Conservation (phyloP, 208 protist species). For the Acanthamoeba lugdunensis region DNA sequence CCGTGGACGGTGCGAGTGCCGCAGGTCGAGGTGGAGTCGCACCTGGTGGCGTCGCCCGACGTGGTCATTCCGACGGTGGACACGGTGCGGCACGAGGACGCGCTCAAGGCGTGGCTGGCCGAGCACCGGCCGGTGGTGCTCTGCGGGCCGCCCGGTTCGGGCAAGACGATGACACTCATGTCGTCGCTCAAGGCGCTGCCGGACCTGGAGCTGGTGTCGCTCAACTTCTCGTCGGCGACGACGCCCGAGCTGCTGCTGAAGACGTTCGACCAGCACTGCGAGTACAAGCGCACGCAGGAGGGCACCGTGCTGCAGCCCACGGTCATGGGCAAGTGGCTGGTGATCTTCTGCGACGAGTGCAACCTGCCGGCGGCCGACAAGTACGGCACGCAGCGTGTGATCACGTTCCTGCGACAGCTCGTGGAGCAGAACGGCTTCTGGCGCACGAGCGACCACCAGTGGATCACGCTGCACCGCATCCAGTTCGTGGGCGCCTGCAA, state of each 20-base stretch:
- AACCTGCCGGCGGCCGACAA: constrained; percentile 96
- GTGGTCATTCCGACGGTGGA: constrained; percentile 98
- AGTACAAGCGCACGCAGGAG: constrained; percentile 90
- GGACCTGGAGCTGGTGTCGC: constrained; percentile 94
- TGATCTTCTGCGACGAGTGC: constrained; percentile 99
- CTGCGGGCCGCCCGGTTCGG: constrained; percentile 88
- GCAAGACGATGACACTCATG: constrained; percentile 98
- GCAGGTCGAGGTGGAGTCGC: constrained; percentile 90
- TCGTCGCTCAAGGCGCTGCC: constrained; percentile 91
- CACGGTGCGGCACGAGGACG: constrained; percentile 95
- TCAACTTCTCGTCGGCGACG: constrained; percentile 98
- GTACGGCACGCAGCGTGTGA: constrained; percentile 97
- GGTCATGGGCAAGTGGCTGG: constrained; percentile 92
- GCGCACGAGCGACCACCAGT: constrained; percentile 85
- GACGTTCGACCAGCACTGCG: constrained; percentile 97
- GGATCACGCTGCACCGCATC: constrained; percentile 94
- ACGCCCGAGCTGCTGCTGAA: constrained; percentile 95
- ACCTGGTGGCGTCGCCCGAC: constrained; percentile 93
- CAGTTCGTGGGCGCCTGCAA: constrained; percentile 96
- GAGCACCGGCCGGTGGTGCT: constrained; percentile 86
- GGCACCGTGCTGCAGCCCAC: constrained; percentile 92
- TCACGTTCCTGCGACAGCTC: constrained; percentile 97
- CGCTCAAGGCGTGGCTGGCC: constrained; percentile 95
- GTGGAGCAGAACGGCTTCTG: constrained; percentile 93
- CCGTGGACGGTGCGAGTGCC: constrained; percentile 88